Evolutionary conservation across 441 rosid genomes (phyloP).

Genomic region (Gossypium gossypioides): DNA sequence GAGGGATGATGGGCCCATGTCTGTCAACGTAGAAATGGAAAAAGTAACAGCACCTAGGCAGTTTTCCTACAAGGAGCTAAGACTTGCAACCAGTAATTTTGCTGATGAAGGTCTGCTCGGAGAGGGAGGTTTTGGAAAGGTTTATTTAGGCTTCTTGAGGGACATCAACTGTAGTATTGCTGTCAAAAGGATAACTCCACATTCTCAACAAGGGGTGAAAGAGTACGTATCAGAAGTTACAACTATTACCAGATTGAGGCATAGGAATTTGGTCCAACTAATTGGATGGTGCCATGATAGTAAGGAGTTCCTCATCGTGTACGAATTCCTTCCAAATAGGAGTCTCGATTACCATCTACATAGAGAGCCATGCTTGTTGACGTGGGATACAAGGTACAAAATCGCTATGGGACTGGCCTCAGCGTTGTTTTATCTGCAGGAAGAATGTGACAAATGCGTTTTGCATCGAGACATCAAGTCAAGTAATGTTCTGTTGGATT

Average conservation of each 20-base stretch:
- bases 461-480: slow-evolving; percentile 45
- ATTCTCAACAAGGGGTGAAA: slow-evolving; percentile 5
- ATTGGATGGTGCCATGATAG: slow-evolving; percentile 21
- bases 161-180: slow-evolving; percentile 6
- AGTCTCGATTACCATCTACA: slow-evolving; percentile 45
- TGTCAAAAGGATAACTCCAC: slow-evolving; percentile 8
- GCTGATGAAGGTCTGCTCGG: slow-evolving; percentile 8
- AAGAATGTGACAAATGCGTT: slow-evolving; percentile 53
- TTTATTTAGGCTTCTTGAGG: slow-evolving; percentile 17
- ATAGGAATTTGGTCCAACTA: slow-evolving; percentile 16
- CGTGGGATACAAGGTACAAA: slow-evolving; percentile 31
- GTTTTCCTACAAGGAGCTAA: slow-evolving; percentile 18
- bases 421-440: slow-evolving; percentile 42
- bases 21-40: background rate
- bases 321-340: slow-evolving; percentile 50
- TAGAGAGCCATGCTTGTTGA: slow-evolving; percentile 26
- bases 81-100: slow-evolving; percentile 14
- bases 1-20: background rate
- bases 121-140: slow-evolving; percentile 23
- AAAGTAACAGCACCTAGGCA: slow-evolving; percentile 9
- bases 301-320: slow-evolving; percentile 32
- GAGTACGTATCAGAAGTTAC: slow-evolving; percentile 14
- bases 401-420: slow-evolving; percentile 42
- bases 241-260: slow-evolving; percentile 14
- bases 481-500: slow-evolving; percentile 46